Percentiles rank a stretch among this genome's conserved stretches.
Conservation (phyloP, 2,329 filamentous ascomycete genomes). For the Cercospora sp. region DNA sequence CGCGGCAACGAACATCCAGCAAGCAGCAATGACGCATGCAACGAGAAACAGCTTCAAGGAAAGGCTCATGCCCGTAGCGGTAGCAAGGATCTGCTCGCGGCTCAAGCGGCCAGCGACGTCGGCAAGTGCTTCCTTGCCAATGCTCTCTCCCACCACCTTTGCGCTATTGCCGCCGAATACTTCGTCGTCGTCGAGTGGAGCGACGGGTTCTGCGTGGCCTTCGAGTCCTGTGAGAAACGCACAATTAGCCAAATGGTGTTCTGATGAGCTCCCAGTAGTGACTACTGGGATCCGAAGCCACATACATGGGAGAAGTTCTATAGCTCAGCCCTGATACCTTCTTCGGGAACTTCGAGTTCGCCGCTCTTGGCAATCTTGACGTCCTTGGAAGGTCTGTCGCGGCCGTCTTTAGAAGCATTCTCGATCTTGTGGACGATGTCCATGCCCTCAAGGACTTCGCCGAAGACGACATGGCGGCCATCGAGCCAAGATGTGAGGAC, state of each 20-base stretch:
- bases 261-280: conserved; percentile 10
- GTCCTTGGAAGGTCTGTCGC: conserved; percentile 67
- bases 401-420: conserved; percentile 63
- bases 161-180: conserved; percentile 15
- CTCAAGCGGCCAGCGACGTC: conserved; percentile 21
- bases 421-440: conserved; percentile 79
- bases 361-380: conserved; percentile 83
- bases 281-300: conserved; percentile 6
- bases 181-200: conserved; percentile 47
- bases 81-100: conserved; percentile 24
- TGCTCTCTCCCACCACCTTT: conserved; percentile 16
- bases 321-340: conserved; percentile 92
- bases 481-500: conserved; percentile 80
- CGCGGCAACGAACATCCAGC: conserved; percentile 35
- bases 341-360: conserved; percentile 77
- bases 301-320: conserved; percentile 51
- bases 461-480: conserved; percentile 82
- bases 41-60: conserved; percentile 50
- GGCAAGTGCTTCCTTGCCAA: conserved; percentile 12
- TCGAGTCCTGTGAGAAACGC: conserved; percentile 44
- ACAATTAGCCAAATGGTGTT: conserved; percentile 10
- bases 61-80: conserved; percentile 43
- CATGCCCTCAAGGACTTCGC: conserved; percentile 84
- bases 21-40: conserved; percentile 46
- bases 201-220: conserved; percentile 46